phyloP scores from a whole-genome alignment of 805 yeast species.

The Candida vartiovaarae region DNA sequence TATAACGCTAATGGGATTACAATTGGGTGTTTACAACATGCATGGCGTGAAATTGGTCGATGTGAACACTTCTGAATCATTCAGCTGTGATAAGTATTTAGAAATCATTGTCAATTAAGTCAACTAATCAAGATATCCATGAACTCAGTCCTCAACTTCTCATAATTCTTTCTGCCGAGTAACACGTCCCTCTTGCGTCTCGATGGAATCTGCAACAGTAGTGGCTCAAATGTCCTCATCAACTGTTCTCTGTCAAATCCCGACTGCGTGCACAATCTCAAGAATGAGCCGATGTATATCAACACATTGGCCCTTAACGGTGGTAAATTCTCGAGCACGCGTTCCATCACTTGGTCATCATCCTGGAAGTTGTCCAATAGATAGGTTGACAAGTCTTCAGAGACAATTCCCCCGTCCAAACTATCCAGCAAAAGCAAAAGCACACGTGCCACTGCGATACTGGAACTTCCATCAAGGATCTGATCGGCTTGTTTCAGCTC shows the following conservation, averaged over 20 bases:
- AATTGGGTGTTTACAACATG: conserved; percentile 56
- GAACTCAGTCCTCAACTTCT: conserved; percentile 27
- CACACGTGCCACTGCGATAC: conserved; percentile 23
- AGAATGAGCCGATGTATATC: conserved; percentile 32
- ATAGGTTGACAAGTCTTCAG: conserved; percentile 24
- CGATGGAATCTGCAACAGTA: conserved; percentile 26
- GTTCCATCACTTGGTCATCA: conserved; percentile 25
- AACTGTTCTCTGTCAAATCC: conserved; percentile 19
- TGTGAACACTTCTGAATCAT: conserved; percentile 53
- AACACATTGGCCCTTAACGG: conserved; percentile 35
- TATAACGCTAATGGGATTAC: conserved; percentile 51
- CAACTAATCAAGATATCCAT: conserved; percentile 21
- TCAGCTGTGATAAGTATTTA: conserved; percentile 62
- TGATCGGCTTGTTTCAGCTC: conserved; percentile 14
- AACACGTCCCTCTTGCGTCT: conserved; percentile 24
- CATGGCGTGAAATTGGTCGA: conserved; percentile 65
- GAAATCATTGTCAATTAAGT: conserved; percentile 48
- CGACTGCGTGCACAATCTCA: conserved; percentile 26
- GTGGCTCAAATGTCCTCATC: conserved; percentile 24
- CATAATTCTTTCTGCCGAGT: conserved; percentile 20
- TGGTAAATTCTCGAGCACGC: conserved; percentile 32
- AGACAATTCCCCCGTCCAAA: conserved; percentile 35
- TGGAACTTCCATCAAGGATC: conserved; percentile 15
- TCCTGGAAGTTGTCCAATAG: conserved; percentile 19
- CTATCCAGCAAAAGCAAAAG: conserved; percentile 26